Evolutionary conservation across 345 rosid genomes (phyloP).

Genomic region (Lenwebbia sp.): DNA sequence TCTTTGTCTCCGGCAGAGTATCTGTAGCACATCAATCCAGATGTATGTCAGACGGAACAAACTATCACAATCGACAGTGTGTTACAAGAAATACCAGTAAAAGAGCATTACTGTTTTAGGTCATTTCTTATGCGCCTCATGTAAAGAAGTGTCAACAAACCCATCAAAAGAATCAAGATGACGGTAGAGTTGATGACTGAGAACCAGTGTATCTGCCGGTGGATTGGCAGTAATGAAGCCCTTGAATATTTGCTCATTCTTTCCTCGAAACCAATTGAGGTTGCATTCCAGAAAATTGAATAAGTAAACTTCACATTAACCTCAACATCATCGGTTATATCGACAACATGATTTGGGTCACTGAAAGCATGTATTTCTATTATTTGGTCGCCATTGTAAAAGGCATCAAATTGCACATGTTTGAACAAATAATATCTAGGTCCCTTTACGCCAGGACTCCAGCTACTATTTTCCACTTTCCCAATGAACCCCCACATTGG

Average conservation of each 20-base stretch:
- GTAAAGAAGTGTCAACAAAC: constrained; percentile 42
- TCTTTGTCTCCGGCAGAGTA: constrained; percentile 56
- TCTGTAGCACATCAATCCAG: constrained; percentile 6
- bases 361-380: constrained; percentile 49
- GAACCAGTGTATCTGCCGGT: constrained; percentile 56
- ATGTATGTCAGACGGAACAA: neutral
- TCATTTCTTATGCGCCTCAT: constrained; percentile 63
- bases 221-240: constrained; percentile 39
- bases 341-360: constrained; percentile 54
- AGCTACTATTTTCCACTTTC: constrained; percentile 44
- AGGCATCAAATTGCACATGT: constrained; percentile 53
- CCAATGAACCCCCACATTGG: constrained; percentile 93
- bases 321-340: constrained; percentile 51
- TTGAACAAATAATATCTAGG: constrained; percentile 54
- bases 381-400: constrained; percentile 44
- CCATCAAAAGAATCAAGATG: constrained; percentile 41
- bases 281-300: constrained; percentile 66
- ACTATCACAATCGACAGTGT: neutral
- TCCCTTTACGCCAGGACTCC: constrained; percentile 11
- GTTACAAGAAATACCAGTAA: neutral
- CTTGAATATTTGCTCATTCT: constrained; percentile 56
- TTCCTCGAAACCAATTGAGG: constrained; percentile 30
- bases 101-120: constrained; percentile 37
- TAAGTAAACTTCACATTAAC: constrained; percentile 59
- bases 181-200: constrained; percentile 51